Conservation (phyloP, 2,329 filamentous ascomycete genomes). For the Venturia nashicola region DNA sequence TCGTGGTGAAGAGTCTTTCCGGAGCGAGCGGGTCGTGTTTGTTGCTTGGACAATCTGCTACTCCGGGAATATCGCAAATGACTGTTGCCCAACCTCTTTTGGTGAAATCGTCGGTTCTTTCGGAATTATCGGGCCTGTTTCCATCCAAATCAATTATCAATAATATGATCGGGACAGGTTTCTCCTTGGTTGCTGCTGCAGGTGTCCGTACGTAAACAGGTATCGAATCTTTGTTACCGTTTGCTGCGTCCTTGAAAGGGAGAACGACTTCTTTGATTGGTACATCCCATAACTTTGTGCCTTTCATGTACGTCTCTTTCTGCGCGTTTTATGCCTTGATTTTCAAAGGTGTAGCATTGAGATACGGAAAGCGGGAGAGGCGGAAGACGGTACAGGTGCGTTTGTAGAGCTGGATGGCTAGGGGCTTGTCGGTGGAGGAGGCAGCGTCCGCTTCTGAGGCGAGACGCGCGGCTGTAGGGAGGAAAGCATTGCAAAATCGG, state of each 20-base stretch:
- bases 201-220: conserved; percentile 29
- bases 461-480: conserved; percentile 21
- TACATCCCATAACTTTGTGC: conserved; percentile 20
- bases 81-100: conserved; percentile 50
- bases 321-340: conserved; percentile 21
- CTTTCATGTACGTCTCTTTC: conserved; percentile 25
- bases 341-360: conserved; percentile 22
- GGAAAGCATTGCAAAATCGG: conserved; percentile 24
- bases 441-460: conserved; percentile 18
- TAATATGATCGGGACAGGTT: conserved; percentile 35
- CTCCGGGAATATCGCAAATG: conserved; percentile 53
- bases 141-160: conserved; percentile 52
- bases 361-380: conserved; percentile 25
- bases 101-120: conserved; percentile 48
- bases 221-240: conserved; percentile 24
- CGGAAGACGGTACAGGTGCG: conserved; percentile 24
- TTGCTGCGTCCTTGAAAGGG: conserved; percentile 23
- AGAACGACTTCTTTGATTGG: conserved; percentile 28
- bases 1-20: conserved; percentile 50
- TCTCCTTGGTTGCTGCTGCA: conserved; percentile 16
- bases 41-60: conserved; percentile 55
- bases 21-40: conserved; percentile 45
- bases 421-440: conserved; percentile 15
- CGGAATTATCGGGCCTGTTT: conserved; percentile 51
- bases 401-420: conserved; percentile 22